A percentile compares a stretch with the other conserved stretches of the same genome.
These are phyloP conservation scores for Drosera capensis DNA, from an alignment of 148 eudicot species.

Conservation along the genomic window DNA sequence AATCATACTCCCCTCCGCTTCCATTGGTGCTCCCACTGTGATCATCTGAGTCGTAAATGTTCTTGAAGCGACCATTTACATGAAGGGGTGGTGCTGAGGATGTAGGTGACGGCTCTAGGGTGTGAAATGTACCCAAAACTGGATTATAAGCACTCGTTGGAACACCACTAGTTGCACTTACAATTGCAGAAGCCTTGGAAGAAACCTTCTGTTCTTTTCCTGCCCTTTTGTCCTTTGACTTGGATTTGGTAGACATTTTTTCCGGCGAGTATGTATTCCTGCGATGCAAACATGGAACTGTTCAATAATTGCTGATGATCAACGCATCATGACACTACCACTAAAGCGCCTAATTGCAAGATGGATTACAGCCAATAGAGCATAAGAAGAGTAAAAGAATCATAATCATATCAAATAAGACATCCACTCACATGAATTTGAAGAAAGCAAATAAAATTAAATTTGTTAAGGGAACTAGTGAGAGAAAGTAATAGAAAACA, in stretches of 20 bases:
- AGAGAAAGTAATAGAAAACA: no score
- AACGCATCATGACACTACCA: no score
- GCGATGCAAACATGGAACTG: no score
- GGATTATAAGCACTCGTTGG: constrained; percentile 72
- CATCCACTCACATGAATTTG: no score
- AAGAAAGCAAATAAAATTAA: no score
- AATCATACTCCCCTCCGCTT: constrained; percentile 60
- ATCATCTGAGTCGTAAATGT: constrained; percentile 77
- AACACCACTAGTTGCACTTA: constrained; percentile 24
- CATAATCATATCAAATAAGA: no score
- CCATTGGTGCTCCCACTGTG: constrained; percentile 47
- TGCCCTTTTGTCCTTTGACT: constrained; percentile 71
- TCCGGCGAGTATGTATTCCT: no score
- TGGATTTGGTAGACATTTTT: constrained; percentile 77
- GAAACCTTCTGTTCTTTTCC: constrained; percentile 64
- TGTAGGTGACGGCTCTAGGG: constrained; percentile 46
- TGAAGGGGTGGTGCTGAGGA: constrained; percentile 38
- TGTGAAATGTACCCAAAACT: constrained; percentile 63
- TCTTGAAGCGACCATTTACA: constrained; percentile 66
- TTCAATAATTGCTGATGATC: no score
- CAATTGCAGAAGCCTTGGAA: constrained; percentile 40
- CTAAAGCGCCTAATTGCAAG: no score
- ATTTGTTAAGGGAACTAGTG: no score
- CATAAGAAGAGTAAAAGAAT: no score
- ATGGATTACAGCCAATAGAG: no score